Evolutionary conservation across 345 rosid species (phyloP).

Genomic region (Hibiscus mutabilis): DNA sequence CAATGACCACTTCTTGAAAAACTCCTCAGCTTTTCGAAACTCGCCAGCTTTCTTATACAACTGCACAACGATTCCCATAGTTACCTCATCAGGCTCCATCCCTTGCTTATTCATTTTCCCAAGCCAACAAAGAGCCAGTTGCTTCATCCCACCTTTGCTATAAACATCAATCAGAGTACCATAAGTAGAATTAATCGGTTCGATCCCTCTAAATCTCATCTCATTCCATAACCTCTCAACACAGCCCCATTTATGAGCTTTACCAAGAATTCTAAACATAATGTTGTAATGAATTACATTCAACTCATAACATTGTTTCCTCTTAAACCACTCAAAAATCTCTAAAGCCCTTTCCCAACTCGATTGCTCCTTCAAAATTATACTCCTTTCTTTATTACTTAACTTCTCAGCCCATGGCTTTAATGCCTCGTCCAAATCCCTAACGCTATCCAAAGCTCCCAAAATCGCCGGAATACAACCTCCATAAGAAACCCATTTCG

Average conservation of each 20-base stretch:
- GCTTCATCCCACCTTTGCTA: constrained; percentile 69
- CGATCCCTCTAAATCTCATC: constrained; percentile 42
- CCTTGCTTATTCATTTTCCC: constrained; percentile 67
- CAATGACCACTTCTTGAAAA: constrained; percentile 67
- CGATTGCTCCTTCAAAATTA: constrained; percentile 77
- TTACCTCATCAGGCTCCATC: constrained; percentile 79
- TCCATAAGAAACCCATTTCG: constrained; percentile 59
- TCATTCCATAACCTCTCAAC: constrained; percentile 62
- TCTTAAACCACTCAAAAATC: constrained; percentile 85
- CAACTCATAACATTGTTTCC: constrained; percentile 56
- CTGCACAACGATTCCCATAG: constrained; percentile 69
- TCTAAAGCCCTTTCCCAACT: constrained; percentile 80
- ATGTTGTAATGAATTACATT: constrained; percentile 86
- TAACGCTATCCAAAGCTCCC: constrained; percentile 46
- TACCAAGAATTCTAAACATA: constrained; percentile 67
- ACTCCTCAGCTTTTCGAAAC: constrained; percentile 67
- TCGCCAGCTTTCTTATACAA: constrained; percentile 82
- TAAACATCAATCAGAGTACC: constrained; percentile 86
- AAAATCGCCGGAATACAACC: constrained; percentile 70
- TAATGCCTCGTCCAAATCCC: constrained; percentile 65
- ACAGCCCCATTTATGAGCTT: constrained; percentile 55
- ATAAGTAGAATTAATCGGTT: constrained; percentile 68
- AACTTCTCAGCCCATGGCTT: constrained; percentile 75
- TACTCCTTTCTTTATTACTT: constrained; percentile 69
- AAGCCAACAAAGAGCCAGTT: constrained; percentile 61